Percentiles rank a stretch among this genome's conserved stretches.
Evolutionary conservation across 2,329 filamentous ascomycete genomes (phyloP).

Genomic region (Aplosporella prunicola): DNA sequence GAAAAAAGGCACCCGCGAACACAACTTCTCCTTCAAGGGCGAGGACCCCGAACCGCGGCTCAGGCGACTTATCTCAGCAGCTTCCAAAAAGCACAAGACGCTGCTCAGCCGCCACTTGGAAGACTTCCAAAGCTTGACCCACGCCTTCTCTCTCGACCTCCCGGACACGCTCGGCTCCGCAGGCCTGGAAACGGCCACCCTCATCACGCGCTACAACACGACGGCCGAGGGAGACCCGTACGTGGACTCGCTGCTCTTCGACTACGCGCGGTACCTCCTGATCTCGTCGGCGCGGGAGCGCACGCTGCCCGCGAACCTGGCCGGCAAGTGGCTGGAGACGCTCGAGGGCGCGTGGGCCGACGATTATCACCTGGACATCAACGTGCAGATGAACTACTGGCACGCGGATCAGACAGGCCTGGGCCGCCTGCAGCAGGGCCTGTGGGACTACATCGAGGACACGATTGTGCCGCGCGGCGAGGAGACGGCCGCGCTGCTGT

Average conservation of each 20-base stretch:
- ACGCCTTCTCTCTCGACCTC: conserved; percentile 35
- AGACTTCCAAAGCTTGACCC: conserved; percentile 34
- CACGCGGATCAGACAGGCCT: conserved; percentile 38
- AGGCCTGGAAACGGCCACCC: conserved; percentile 28
- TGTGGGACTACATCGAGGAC: conserved; percentile 46
- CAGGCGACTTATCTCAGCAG: conserved; percentile 23
- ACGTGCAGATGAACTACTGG: conserved; percentile 56
- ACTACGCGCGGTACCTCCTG: conserved; percentile 45
- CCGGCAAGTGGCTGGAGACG: conserved; percentile 46
- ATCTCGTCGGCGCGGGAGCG: conserved; percentile 45
- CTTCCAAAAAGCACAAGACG: conserved; percentile 24
- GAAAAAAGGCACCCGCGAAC: conserved; percentile 36
- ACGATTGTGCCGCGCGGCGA: conserved; percentile 46
- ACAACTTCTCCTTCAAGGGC: conserved; percentile 41
- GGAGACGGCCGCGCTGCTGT: conserved; percentile 45
- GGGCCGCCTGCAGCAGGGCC: conserved; percentile 33
- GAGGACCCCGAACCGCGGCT: conserved; percentile 35
- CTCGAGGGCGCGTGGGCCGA: conserved; percentile 41
- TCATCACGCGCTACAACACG: conserved; percentile 23
- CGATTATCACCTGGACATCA: conserved; percentile 52
- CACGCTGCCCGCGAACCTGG: conserved; percentile 46
- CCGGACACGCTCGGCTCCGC: conserved; percentile 37
- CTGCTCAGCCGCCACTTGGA: conserved; percentile 30
- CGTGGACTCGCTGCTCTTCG: conserved; percentile 45
- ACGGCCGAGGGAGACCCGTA: conserved; percentile 37